Evolutionary conservation across 257 asterid species (phyloP), one percentile per base, ranked within the genome.

Genomic region (Pogostemon cablin): DNA sequence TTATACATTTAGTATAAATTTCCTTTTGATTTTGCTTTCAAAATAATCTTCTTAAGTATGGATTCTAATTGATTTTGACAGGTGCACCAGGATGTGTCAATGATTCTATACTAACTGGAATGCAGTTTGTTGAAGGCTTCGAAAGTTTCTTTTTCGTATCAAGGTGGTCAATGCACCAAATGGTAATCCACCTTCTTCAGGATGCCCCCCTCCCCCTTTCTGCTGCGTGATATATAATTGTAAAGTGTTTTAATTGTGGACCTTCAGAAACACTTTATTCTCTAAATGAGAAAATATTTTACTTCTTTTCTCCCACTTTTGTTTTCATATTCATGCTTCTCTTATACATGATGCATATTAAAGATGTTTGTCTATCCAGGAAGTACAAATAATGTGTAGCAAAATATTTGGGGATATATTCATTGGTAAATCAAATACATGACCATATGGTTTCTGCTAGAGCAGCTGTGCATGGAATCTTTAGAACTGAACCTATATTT

Each of bases 161-260:
- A 63, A 84, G 96, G 79, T 91, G 96, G 97, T 82, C 93, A 41
- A 87, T 91, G 93, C 97, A 91, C 83, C 97, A 91, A 84, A 68
- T 89, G 93, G 97, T 91, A 84, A 82, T 68, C 53, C 76, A 39
- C 62, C 40, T 59, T 41, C 42, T 66, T 63, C 56, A 49, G 35
- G 35, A 15, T 50, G n/a, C 32, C 32, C 32, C 69, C 7, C 65
- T 4, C 35, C 35, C 49, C 8, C 50, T 15, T 32, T 15, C 56
- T 48, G 4, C 4, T 52, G 57, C 17, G 9, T 8, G 57, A 60
- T 60, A 10, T 2, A 35, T 37, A 59, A 59, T 35, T 37, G 6
- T 35, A 59, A 59, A 11, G 46, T 59, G 20, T 35, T 37, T 11
- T 59, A 15, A 38, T 38, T 7, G 12, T 10, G 40, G 65, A 43